phyloP scores from a whole-genome alignment of 2,329 filamentous ascomycete species.

The Talaromyces pinophilus region DNA sequence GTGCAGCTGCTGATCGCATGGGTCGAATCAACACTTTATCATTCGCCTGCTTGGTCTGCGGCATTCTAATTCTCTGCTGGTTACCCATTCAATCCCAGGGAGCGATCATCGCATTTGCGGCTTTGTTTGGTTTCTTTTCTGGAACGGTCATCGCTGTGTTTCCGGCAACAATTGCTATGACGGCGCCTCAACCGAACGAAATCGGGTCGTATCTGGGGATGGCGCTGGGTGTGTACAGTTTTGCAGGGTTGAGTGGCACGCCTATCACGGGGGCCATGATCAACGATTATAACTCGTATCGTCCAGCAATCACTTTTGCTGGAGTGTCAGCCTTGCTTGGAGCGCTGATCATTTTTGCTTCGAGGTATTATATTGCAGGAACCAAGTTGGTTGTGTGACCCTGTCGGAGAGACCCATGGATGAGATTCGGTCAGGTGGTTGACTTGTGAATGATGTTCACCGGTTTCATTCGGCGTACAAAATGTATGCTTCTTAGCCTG shows the following conservation, averaged over 20 bases:
- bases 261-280: constrained; percentile 52
- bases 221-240: constrained; percentile 36
- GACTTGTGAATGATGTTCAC: neutral
- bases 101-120: constrained; percentile 35
- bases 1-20: constrained; percentile 36
- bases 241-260: constrained; percentile 53
- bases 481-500: neutral
- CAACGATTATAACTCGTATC: constrained; percentile 43
- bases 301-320: constrained; percentile 38
- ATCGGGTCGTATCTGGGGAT: constrained; percentile 29
- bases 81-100: constrained; percentile 29
- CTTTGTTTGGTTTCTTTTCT: constrained; percentile 37
- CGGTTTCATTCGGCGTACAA: neutral
- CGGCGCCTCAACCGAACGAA: constrained; percentile 23
- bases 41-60: constrained; percentile 29
- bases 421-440: neutral
- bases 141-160: constrained; percentile 36
- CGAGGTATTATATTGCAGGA: constrained; percentile 10
- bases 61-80: constrained; percentile 36
- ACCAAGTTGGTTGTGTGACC: constrained; percentile 11
- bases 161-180: constrained; percentile 25
- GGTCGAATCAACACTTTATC: constrained; percentile 36
- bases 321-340: constrained; percentile 34
- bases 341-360: constrained; percentile 8
- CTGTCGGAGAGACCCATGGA: neutral